Conservation (phyloP, 306 rosid genomes). For the Trifolium subterraneum region DNA sequence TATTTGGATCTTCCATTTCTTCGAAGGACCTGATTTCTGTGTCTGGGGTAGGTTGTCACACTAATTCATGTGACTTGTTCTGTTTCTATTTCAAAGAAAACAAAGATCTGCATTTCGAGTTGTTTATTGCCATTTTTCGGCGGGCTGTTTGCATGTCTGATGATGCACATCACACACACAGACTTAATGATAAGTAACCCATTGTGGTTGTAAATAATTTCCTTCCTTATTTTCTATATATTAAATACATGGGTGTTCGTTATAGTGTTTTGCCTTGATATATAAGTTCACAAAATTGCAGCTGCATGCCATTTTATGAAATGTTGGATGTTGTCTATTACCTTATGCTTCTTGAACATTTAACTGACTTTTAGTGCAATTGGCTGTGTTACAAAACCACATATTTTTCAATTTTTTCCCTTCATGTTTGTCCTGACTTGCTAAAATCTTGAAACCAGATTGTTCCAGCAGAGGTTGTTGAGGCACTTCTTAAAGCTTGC, state of each 20-base stretch:
- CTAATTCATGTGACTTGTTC: conserved; percentile 22
- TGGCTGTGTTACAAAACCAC: not conserved
- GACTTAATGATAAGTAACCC: not conserved
- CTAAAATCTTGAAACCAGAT: conserved; percentile 54
- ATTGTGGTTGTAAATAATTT: conserved; percentile 1
- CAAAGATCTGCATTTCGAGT: conserved; percentile 4
- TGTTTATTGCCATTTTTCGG: conserved; percentile 1
- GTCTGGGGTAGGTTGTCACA: conserved; percentile 75
- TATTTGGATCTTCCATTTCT: conserved; percentile 87
- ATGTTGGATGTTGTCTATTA: conserved; percentile 27
- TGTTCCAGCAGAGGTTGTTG: conserved; percentile 65
- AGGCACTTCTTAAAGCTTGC: conserved; percentile 67
- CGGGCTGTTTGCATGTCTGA: conserved; percentile 19
- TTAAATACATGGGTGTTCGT: not conserved
- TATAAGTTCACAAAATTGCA: not conserved
- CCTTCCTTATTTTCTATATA: not conserved
- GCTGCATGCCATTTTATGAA: conserved; percentile 28
- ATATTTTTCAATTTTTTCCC: not conserved
- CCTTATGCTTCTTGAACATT: conserved; percentile 19
- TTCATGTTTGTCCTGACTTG: conserved; percentile 29
- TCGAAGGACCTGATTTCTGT: conserved; percentile 78
- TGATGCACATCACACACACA: not conserved
- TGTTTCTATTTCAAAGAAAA: conserved; percentile 21
- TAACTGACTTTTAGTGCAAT: conserved; percentile 15
- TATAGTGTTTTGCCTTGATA: not conserved